Evolutionary conservation across 768 basidiomycete species (phyloP).

Genomic region (Leucocoprinus birnbaumii): DNA sequence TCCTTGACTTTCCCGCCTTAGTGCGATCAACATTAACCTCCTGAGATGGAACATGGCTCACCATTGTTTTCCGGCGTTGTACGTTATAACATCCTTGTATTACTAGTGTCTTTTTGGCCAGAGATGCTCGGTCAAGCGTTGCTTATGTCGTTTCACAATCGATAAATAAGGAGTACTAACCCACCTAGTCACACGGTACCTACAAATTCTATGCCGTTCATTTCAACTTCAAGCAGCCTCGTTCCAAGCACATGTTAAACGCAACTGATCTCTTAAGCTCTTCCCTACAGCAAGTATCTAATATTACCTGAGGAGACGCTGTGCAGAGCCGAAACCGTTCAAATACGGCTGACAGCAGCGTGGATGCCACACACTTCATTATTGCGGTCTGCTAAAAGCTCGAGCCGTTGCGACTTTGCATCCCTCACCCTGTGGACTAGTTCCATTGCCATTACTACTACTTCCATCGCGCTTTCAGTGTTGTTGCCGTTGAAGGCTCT

Average conservation of each 20-base stretch:
- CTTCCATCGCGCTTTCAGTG: background rate
- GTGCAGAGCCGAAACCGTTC: conserved; percentile 9
- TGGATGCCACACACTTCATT: conserved; percentile 10
- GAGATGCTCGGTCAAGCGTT: too few relatives aligned
- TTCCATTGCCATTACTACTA: conserved; percentile 4
- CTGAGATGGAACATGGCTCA: too few relatives aligned
- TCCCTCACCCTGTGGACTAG: conserved; percentile 10
- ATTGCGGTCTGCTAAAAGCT: conserved; percentile 10
- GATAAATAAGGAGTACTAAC: background rate
- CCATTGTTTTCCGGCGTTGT: too few relatives aligned
- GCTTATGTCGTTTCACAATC: background rate
- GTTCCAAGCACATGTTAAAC: conserved; percentile 14
- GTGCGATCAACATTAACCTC: too few relatives aligned
- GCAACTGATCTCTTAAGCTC: conserved; percentile 3
- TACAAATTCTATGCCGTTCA: background rate
- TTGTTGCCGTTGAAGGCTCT: background rate
- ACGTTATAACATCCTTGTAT: too few relatives aligned
- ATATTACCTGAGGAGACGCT: conserved; percentile 7
- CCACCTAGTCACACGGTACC: background rate
- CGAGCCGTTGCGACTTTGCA: background rate
- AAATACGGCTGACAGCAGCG: conserved; percentile 8
- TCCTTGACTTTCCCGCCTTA: too few relatives aligned
- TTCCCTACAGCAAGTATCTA: conserved; percentile 8
- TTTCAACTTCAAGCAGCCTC: conserved; percentile 23
- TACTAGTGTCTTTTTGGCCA: too few relatives aligned